These are phyloP conservation scores for Chalciporus piperatus DNA, from an alignment of 768 basidiomycete species.

Conservation along the genomic window DNA sequence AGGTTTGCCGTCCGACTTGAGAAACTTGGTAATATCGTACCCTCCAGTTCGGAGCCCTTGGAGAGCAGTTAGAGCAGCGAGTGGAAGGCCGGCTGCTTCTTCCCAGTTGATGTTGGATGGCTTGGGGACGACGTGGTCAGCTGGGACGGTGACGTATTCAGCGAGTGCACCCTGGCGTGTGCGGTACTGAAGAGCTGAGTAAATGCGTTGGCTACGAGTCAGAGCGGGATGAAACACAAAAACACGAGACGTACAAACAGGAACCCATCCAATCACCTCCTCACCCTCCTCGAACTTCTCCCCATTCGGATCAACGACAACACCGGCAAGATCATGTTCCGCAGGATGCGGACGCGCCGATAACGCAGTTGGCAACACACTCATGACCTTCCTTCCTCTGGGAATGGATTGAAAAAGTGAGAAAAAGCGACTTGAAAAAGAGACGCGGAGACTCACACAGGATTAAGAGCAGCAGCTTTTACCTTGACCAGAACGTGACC, in stretches of 20 bases:
- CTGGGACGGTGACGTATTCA: slow-evolving; percentile 51
- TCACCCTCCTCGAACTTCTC: slow-evolving; percentile 57
- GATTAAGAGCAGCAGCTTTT: slow-evolving; percentile 61
- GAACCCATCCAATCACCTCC: slow-evolving; percentile 57
- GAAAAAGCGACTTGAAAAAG: too few species aligned
- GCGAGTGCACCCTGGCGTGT: slow-evolving; percentile 55
- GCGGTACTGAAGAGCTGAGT: slow-evolving; percentile 29
- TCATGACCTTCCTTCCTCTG: slow-evolving; percentile 63
- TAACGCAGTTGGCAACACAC: slow-evolving; percentile 43
- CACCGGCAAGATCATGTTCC: slow-evolving; percentile 64
- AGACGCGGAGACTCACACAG: slow-evolving; percentile 44
- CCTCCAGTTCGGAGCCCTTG: slow-evolving; percentile 48
- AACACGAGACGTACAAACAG: slow-evolving; percentile 29
- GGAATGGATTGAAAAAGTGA: not conserved
- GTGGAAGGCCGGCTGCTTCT: slow-evolving; percentile 58
- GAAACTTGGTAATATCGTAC: slow-evolving; percentile 40
- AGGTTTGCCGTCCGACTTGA: not conserved
- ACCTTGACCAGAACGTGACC: slow-evolving; percentile 53
- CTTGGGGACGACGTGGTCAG: slow-evolving; percentile 12
- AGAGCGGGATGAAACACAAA: too few species aligned
- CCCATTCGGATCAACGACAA: slow-evolving; percentile 53
- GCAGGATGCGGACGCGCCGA: slow-evolving; percentile 48
- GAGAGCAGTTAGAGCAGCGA: slow-evolving; percentile 60
- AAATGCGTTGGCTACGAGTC: too few species aligned
- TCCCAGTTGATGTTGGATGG: slow-evolving; percentile 50